Evolutionary conservation across 225 moss, liverwort and hornwort species (phyloP).

Genomic region (Marchantia paleacea): DNA sequence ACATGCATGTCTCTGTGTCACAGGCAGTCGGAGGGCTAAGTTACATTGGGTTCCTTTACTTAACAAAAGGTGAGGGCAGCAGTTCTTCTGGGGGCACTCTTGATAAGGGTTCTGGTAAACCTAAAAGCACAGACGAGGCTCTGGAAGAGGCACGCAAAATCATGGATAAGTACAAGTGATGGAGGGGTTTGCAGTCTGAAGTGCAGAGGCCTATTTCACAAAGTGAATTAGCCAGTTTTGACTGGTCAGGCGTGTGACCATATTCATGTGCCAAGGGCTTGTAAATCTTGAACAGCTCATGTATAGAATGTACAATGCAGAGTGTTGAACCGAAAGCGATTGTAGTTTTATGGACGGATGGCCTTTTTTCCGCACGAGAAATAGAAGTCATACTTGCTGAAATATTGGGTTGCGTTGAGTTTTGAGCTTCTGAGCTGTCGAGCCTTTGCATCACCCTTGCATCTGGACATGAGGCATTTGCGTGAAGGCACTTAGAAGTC

Average conservation of each 20-base stretch:
- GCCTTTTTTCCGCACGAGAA: no score
- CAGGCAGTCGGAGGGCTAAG: constrained; percentile 79
- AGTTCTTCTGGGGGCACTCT: constrained; percentile 44
- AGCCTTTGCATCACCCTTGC: background rate
- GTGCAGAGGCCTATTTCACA: background rate
- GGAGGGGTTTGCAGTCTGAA: background rate
- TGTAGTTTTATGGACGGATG: background rate
- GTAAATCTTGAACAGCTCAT: constrained; percentile 4
- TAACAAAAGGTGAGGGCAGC: constrained; percentile 55
- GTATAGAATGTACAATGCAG: background rate
- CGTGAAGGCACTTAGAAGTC: constrained; percentile 8
- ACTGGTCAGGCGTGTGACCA: background rate
- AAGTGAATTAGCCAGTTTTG: background rate
- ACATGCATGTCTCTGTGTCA: constrained; percentile 30
- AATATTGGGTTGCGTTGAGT: background rate
- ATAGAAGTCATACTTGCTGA: background rate
- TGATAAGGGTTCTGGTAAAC: constrained; percentile 44
- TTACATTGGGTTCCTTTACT: constrained; percentile 58
- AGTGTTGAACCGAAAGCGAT: background rate
- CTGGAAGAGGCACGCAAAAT: constrained; percentile 84
- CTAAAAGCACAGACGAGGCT: constrained; percentile 54
- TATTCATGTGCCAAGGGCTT: background rate
- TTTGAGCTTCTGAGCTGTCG: background rate
- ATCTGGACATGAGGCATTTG: constrained; percentile 2
- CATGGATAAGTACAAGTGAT: constrained; percentile 79